Conservation (phyloP, 371 early-diverging fungal genomes). For the Mucor piriformis region DNA sequence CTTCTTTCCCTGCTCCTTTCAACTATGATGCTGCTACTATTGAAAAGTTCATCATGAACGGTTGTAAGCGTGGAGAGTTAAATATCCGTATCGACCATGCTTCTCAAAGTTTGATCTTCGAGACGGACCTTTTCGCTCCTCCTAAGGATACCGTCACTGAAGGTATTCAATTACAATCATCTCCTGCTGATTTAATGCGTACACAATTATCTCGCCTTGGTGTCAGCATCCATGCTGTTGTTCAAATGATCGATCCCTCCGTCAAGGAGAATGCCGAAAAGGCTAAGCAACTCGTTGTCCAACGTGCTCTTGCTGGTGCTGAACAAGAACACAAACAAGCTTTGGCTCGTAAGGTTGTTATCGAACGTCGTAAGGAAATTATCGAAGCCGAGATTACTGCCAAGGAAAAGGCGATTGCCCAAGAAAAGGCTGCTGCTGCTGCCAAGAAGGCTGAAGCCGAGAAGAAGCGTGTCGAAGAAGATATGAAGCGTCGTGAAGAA, state of each 20-base stretch:
- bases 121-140: slow-evolving; percentile 81
- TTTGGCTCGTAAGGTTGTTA: slow-evolving; percentile 78
- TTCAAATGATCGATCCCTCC: slow-evolving; percentile 84
- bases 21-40: slow-evolving; percentile 85
- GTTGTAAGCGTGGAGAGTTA: slow-evolving; percentile 94
- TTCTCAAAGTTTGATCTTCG: slow-evolving; percentile 88
- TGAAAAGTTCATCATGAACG: slow-evolving; percentile 97
- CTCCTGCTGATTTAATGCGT: slow-evolving; percentile 88
- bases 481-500: slow-evolving; percentile 79
- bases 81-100: slow-evolving; percentile 94
- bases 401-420: slow-evolving; percentile 81
- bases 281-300: slow-evolving; percentile 65
- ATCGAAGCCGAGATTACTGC: slow-evolving; percentile 79
- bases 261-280: slow-evolving; percentile 66
- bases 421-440: slow-evolving; percentile 69
- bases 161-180: slow-evolving; percentile 85
- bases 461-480: slow-evolving; percentile 83
- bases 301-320: slow-evolving; percentile 67
- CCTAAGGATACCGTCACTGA: slow-evolving; percentile 74
- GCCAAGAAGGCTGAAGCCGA: slow-evolving; percentile 89
- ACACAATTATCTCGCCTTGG: slow-evolving; percentile 80
- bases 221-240: slow-evolving; percentile 80
- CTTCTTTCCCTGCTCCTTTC: slow-evolving; percentile 86
- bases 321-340: slow-evolving; percentile 85
- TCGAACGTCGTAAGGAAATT: slow-evolving; percentile 92